Conservation (phyloP, 352 stramenopile genomes). For the Globisporangium heterothallicum region DNA sequence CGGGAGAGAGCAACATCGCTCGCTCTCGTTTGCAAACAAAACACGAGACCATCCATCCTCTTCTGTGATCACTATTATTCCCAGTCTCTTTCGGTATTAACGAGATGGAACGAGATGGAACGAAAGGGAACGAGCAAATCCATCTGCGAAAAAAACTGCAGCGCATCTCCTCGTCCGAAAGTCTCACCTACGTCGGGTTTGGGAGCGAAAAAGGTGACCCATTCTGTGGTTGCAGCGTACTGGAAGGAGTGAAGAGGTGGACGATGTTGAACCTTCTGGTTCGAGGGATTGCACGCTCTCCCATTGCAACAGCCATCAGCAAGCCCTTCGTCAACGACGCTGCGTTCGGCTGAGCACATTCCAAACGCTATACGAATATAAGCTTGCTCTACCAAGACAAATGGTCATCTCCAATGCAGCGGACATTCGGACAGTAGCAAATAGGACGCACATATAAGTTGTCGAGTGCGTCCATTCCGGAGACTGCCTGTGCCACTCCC, state of each 20-base stretch:
- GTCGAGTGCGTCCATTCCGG: too few species aligned
- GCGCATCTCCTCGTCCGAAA: background rate
- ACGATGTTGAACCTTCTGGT: background rate
- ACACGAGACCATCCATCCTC: background rate
- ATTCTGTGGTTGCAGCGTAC: background rate
- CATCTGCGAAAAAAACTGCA: conserved; percentile 4
- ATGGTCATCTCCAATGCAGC: too few species aligned
- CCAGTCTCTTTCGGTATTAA: too few species aligned
- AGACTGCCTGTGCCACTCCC: too few species aligned
- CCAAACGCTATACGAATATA: too few species aligned
- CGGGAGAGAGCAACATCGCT: background rate
- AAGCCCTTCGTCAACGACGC: too few species aligned
- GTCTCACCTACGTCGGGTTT: conserved; percentile 8
- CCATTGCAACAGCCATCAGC: too few species aligned
- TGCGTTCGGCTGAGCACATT: too few species aligned
- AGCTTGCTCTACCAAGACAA: too few species aligned
- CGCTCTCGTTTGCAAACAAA: background rate
- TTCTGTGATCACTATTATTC: background rate
- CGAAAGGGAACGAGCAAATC: background rate
- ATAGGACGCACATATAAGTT: too few species aligned
- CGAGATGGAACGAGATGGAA: background rate
- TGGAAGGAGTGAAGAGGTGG: background rate
- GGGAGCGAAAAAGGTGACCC: conserved; percentile 5
- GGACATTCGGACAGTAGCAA: too few species aligned
- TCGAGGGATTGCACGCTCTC: too few species aligned